A percentile compares a stretch with the other conserved stretches of the same genome.
Conservation (phyloP, 2,329 filamentous ascomycete species). For the Xylariaceae sp. region DNA sequence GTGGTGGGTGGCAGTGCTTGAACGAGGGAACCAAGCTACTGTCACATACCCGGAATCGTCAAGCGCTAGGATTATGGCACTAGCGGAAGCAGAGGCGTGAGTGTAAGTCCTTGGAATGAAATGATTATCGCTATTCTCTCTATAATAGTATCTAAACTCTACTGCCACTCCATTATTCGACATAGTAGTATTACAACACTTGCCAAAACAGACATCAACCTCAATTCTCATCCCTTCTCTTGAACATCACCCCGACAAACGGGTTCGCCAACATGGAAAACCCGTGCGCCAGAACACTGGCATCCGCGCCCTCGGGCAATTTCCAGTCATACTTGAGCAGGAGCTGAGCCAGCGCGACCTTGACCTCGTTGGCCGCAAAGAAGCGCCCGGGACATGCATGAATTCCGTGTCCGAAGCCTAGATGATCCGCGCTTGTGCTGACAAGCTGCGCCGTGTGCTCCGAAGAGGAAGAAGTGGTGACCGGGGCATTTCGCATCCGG, state of each 20-base stretch:
- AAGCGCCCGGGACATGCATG: constrained; percentile 31
- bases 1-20: too few relatives aligned
- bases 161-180: too few relatives aligned
- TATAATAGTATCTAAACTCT: too few relatives aligned
- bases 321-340: constrained; percentile 27
- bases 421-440: constrained; percentile 25
- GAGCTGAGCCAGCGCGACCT: constrained; percentile 25
- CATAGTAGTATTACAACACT: too few relatives aligned
- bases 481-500: constrained; percentile 18
- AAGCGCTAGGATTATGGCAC: too few relatives aligned
- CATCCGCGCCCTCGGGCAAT: constrained; percentile 13
- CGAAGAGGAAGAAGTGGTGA: constrained; percentile 8
- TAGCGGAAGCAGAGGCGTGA: too few relatives aligned
- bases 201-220: too few relatives aligned
- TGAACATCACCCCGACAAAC: constrained; percentile 9
- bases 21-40: too few relatives aligned
- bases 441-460: constrained; percentile 29
- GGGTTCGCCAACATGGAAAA: constrained; percentile 6
- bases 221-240: constrained; percentile 3
- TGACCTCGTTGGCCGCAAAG: constrained; percentile 35
- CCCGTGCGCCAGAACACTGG: neutral
- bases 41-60: too few relatives aligned
- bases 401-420: constrained; percentile 36
- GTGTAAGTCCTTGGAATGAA: too few relatives aligned
- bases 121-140: too few relatives aligned